phyloP scores from a whole-genome alignment of 441 rosid genomes.

The Kokia cookei region DNA sequence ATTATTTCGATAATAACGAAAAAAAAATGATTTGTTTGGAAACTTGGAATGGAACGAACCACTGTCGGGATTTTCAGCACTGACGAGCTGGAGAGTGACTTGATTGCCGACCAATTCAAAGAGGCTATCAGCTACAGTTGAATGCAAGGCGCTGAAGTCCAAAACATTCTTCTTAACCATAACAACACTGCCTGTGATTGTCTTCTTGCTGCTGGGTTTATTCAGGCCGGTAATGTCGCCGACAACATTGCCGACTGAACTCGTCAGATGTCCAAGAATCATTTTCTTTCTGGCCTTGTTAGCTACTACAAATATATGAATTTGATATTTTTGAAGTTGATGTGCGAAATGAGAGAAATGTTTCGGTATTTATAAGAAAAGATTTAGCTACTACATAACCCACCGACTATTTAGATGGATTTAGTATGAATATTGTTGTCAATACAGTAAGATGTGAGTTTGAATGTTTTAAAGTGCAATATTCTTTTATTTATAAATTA shows the following conservation, averaged over 20 bases:
- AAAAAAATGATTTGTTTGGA: background rate
- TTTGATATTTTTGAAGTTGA: background rate
- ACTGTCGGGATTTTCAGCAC: background rate
- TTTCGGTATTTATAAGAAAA: background rate
- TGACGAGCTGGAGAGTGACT: constrained; percentile 12
- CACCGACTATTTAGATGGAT: too few species aligned
- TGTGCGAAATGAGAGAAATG: background rate
- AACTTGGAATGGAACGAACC: background rate
- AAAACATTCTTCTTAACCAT: constrained; percentile 48
- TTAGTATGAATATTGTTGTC: too few species aligned
- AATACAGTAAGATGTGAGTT: too few species aligned
- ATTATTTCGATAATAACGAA: too few species aligned
- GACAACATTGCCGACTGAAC: background rate
- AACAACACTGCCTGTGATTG: constrained; percentile 36
- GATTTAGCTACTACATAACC: background rate
- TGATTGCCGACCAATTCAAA: constrained; percentile 41
- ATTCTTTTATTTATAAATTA: too few species aligned
- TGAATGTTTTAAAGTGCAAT: too few species aligned
- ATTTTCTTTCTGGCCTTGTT: background rate
- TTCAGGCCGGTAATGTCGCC: background rate
- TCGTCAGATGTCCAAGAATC: background rate
- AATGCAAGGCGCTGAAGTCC: constrained; percentile 35
- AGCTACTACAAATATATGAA: background rate
- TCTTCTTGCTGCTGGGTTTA: background rate
- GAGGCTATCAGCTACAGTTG: constrained; percentile 33